phyloP scores from a whole-genome alignment of 1,139 yeast genomes.

The Kazachstania sp. region DNA sequence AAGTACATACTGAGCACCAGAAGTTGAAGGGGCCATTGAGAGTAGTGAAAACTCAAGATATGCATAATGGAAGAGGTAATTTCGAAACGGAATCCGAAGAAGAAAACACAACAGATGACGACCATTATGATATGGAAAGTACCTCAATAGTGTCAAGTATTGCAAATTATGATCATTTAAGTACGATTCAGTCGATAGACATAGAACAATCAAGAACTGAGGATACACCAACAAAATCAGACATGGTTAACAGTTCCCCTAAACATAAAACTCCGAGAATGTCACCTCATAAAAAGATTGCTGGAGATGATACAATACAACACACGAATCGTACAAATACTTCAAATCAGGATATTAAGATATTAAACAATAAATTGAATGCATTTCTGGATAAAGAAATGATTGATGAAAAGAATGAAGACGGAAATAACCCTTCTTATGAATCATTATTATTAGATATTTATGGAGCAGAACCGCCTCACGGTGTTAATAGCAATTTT shows the following conservation, averaged over 20 bases:
- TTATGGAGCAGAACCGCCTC: not conserved
- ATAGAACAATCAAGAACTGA: not conserved
- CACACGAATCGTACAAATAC: not conserved
- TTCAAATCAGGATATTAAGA: not conserved
- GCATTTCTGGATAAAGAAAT: not conserved
- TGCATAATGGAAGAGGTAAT: not conserved
- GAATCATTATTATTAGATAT: not conserved
- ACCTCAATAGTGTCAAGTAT: not conserved
- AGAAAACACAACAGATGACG: not conserved
- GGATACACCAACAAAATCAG: not conserved
- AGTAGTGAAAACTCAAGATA: not conserved
- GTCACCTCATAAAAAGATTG: not conserved
- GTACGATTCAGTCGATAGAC: constrained; percentile 1
- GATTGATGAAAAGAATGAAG: not conserved
- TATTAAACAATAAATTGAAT: not conserved
- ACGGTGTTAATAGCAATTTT: not conserved
- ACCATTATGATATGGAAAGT: not conserved
- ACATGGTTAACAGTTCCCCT: not conserved
- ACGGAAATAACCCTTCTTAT: not conserved
- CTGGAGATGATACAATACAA: not conserved
- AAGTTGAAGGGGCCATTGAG: not conserved
- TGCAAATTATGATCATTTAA: not conserved
- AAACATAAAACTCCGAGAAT: not conserved
- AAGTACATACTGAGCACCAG: not conserved
- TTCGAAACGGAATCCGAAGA: not conserved